phyloP scores from a whole-genome alignment of 192 early-diverging fungal species.

The Linnemannia elongata region DNA sequence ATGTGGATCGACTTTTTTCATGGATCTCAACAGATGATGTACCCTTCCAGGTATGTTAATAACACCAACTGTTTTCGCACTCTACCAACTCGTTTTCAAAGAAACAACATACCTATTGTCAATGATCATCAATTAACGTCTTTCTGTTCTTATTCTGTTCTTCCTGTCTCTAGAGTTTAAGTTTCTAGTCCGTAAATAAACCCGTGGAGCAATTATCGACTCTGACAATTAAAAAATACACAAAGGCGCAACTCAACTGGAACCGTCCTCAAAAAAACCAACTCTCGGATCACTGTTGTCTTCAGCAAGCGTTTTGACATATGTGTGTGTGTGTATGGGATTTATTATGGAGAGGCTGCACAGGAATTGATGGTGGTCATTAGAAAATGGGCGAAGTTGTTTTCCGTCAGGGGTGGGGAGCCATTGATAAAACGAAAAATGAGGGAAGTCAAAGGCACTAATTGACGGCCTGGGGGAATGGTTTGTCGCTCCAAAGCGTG shows the following conservation, averaged over 20 bases:
- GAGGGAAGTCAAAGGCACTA: not conserved
- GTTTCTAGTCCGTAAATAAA: conserved; percentile 46
- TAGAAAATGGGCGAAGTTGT: not conserved
- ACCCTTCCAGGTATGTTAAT: conserved; percentile 54
- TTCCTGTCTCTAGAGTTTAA: conserved; percentile 45
- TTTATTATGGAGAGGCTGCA: too few species aligned
- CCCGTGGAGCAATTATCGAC: conserved; percentile 54
- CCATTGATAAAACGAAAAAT: not conserved
- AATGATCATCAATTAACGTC: conserved; percentile 3
- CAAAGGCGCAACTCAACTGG: not conserved
- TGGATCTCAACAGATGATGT: conserved; percentile 49
- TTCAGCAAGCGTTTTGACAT: not conserved
- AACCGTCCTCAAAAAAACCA: not conserved
- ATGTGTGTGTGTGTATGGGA: not conserved
- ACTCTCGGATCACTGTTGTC: not conserved
- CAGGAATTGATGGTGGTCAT: not conserved
- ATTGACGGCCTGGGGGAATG: too few species aligned
- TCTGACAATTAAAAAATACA: conserved; percentile 43
- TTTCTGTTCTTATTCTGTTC: not conserved
- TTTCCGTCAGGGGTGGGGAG: not conserved
- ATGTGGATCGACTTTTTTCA: not conserved
- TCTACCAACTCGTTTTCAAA: not conserved
- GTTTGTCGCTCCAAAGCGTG: too few species aligned
- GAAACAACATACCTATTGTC: too few species aligned
- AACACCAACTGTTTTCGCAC: too few species aligned